Evolutionary conservation across 225 moss, liverwort and hornwort species (phyloP).

Genomic region (Takakia lepidozioides): DNA sequence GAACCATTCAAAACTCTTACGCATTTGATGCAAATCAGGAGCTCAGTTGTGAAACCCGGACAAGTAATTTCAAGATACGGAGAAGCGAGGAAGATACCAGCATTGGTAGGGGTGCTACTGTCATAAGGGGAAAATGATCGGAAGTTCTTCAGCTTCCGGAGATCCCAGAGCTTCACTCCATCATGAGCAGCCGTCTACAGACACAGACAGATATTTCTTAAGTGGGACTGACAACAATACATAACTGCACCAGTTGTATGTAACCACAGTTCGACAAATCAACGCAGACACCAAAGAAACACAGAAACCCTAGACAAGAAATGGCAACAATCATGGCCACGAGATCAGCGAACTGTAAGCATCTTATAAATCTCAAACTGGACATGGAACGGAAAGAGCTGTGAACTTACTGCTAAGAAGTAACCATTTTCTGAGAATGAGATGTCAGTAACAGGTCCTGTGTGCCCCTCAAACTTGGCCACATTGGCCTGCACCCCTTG

Average conservation of each 20-base stretch:
- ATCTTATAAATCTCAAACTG: no score
- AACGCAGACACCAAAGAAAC: no score
- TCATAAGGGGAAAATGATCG: conserved; percentile 94
- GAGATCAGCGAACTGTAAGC: no score
- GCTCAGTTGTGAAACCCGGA: not conserved
- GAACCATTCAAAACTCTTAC: not conserved
- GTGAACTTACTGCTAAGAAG: conserved; percentile 81
- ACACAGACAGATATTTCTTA: no score
- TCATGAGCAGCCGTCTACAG: conserved; percentile 83
- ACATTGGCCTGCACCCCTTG: conserved; percentile 65
- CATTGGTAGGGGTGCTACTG: conserved; percentile 71
- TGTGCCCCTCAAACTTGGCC: conserved; percentile 94
- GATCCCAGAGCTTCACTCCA: conserved; percentile 98
- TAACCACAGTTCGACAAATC: no score
- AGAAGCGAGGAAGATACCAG: conserved; percentile 48
- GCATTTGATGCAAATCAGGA: no score
- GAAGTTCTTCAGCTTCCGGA: conserved; percentile 94
- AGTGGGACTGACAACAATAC: no score
- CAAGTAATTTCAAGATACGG: not conserved
- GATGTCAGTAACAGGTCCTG: conserved; percentile 89
- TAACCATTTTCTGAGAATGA: conserved; percentile 99
- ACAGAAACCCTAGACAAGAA: no score
- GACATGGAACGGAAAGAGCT: not conserved
- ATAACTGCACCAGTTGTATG: no score
- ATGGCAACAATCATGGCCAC: no score